These are phyloP conservation scores for Globisporangium nagaii DNA, from an alignment of 352 stramenopile species.

Conservation along the genomic window DNA sequence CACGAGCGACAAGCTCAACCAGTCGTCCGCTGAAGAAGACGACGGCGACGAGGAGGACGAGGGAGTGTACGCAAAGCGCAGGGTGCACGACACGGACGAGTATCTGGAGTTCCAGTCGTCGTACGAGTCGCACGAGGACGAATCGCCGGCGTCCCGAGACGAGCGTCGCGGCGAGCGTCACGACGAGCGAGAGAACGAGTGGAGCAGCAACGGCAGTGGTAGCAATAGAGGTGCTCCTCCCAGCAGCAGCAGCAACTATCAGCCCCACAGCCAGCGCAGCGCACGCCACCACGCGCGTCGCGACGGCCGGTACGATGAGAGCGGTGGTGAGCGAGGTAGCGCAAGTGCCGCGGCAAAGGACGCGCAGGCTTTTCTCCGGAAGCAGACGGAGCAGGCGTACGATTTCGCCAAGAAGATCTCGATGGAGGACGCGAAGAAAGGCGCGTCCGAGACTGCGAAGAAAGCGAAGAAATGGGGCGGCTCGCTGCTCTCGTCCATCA, in stretches of 20 bases:
- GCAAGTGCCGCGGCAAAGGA: conserved; percentile 40
- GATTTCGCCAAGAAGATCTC: conserved; percentile 88
- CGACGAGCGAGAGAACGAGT: conserved; percentile 1
- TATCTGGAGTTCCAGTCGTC: conserved; percentile 57
- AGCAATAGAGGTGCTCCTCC: too few species aligned
- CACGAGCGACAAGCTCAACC: background rate
- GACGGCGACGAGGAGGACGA: background rate
- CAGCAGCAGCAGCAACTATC: conserved; percentile 13
- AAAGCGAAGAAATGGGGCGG: conserved; percentile 86
- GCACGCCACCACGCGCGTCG: conserved; percentile 12
- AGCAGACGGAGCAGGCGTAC: conserved; percentile 82
- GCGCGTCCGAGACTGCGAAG: conserved; percentile 75
- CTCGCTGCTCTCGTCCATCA: conserved; percentile 74
- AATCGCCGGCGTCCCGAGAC: background rate
- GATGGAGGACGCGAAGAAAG: conserved; percentile 82
- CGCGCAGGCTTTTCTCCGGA: conserved; percentile 61
- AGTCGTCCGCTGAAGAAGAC: background rate
- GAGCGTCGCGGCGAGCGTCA: background rate
- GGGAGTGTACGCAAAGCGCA: conserved; percentile 4
- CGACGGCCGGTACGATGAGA: conserved; percentile 31
- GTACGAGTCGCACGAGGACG: conserved; percentile 34
- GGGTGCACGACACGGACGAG: conserved; percentile 22
- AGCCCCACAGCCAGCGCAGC: conserved; percentile 6
- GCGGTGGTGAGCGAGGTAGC: conserved; percentile 3
- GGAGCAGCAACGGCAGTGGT: conserved; percentile 10